Base-by-base conservation (phyloP, 345 rosid genomes). In the Raphanus sativus region DNA sequence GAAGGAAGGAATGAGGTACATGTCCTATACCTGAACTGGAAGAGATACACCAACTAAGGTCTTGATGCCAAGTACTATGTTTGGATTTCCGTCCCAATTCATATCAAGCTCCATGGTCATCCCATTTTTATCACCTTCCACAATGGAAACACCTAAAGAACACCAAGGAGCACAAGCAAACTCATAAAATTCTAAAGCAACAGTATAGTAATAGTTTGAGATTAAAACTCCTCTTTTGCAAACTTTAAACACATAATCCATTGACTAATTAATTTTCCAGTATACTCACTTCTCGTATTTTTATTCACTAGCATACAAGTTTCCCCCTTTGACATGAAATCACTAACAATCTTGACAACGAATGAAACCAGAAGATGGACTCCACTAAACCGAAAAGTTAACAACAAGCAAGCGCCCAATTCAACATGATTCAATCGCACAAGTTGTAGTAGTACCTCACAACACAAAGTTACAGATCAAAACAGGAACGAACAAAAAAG, bases 21-120 rank as follows among this genome's bases (percentile, higher is more conserved):
- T 36, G 42, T 74, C 52, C 2, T 67, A 70, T 80, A 90, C 99
- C 97, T 95, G 97, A 62, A 95, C 85, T 13, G 98, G 99, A 13
- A 95, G 88, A 26, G 89, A 85, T 29, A 95, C 85, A 25, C 99
- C 99, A 80, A 95, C 85, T 81, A 88, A 81, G 50, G 97, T 95
- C 77, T 92, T 92, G 77, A 95, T 74, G 73, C 86, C 96, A 50
- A 92, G 91, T 61, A 90, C 77, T 73, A 95, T 89, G 82, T 79
- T 92, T 70, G 98, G 92, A 85, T 95, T 92, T 17, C 93, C 99
- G 87, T 95, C 99, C 99, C 99, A 95, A 34, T 90, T 86, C 94
- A 95, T 87, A 77, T 95, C 99, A 84, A 95, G 81, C 83, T 95
- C 99, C 94, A 92, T 86, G n/a, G 90, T 95, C 70, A 92, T 70